Evolutionary conservation across 164 flowering plant species (phyloP).

Genomic region (Litsea cubeba): DNA sequence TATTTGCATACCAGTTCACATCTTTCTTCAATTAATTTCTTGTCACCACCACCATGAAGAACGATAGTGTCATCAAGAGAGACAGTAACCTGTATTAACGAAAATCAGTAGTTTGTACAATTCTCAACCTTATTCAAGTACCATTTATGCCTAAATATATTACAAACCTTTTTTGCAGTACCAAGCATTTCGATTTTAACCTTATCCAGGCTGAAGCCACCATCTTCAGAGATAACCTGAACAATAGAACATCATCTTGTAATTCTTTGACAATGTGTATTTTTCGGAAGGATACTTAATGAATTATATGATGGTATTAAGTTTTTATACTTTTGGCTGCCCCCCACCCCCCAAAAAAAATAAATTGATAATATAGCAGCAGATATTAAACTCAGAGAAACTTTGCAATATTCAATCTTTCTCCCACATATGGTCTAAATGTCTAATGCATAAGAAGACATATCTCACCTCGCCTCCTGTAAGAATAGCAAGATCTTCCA

Average conservation of each 20-base stretch:
- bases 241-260: conserved; percentile 4
- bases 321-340: too few relatives aligned
- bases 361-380: not conserved
- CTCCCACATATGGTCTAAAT: not conserved
- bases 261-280: not conserved
- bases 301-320: not conserved
- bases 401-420: not conserved
- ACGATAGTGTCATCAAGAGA: conserved; percentile 80
- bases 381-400: not conserved
- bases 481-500: conserved; percentile 77
- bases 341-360: too few relatives aligned
- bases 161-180: conserved; percentile 68
- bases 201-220: conserved; percentile 57
- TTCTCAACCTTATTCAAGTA: not conserved
- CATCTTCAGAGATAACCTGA: conserved; percentile 70
- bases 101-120: not conserved
- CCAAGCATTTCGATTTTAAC: conserved; percentile 68
- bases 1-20: conserved; percentile 64
- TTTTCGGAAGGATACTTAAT: not conserved
- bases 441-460: not conserved
- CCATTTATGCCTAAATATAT: conserved; percentile 1
- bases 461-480: conserved; percentile 80
- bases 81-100: conserved; percentile 49
- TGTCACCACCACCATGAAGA: conserved; percentile 84
- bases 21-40: conserved; percentile 79